Evolutionary conservation across 768 basidiomycete species (phyloP), one percentile per base, ranked within the genome.

Genomic region (Tricholomella constricta): DNA sequence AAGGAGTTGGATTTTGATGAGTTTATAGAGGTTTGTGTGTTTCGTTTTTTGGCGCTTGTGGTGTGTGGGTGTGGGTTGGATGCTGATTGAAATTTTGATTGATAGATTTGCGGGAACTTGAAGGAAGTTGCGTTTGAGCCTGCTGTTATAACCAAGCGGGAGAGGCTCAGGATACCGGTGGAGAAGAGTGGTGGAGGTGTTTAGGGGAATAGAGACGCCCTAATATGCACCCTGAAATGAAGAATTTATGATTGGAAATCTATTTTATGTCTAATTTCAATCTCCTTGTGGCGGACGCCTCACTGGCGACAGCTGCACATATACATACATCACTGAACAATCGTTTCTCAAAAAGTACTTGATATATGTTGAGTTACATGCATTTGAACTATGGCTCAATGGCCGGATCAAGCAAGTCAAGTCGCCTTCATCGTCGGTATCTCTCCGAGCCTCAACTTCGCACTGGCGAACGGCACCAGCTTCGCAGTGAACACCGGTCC

Each of bases 1-100:
- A 68, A 70, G 25, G 78, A 79, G 23, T 70, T 97, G 42, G 83
- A 86, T 56, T 84, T 92, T 62, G 89, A 95, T 58, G 90, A 91
- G 64, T 95, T 95, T 67, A 76, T 94, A 44, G 92, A 95, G 82
- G 91, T 91, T 58, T 12, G 84, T 71, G 22, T 31, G 12, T 47
- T 32, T 52, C 54, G 14, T 15, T n/a, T n/a, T n/a, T n/a, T n/a
- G n/a, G n/a, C n/a, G n/a, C n/a, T n/a, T n/a, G 20, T 48, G 45
- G 51, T 41, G 36, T 47, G 52, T n/a, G n/a, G n/a, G n/a, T n/a
- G n/a, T n/a, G n/a, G n/a, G 27, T 47, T 51, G 31, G 1, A 41
- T 34, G 11, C 9, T 48, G 32, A 36, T 45, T 20, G 27, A 37
- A 50, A 17, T 25, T 35, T n/a, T 37, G 29, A 22, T 17, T 42